These are phyloP conservation scores for Thymus mandschuricus DNA, from an alignment of 257 asterid genomes.

Conservation along the genomic window DNA sequence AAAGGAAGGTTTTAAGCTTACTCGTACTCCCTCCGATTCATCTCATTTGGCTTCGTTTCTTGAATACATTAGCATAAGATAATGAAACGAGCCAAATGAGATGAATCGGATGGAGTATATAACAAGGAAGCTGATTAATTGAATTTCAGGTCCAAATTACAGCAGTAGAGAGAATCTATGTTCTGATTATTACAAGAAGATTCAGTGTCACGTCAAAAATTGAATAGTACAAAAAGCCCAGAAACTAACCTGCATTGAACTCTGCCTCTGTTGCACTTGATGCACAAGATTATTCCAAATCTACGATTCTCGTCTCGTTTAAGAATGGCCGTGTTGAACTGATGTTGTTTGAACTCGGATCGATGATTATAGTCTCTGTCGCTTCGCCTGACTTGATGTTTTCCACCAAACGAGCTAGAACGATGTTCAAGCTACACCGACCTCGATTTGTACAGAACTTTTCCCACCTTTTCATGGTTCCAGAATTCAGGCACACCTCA, in stretches of 20 bases:
- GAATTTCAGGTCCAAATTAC: conserved; percentile 30
- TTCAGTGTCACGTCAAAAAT: conserved; percentile 30
- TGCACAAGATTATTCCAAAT: not conserved
- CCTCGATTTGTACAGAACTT: conserved; percentile 19
- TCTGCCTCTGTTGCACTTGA: conserved; percentile 12
- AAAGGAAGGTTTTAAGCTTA: conserved; percentile 1
- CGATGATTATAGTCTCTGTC: conserved; percentile 7
- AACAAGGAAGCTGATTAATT: conserved; percentile 1
- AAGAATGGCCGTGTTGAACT: conserved; percentile 9
- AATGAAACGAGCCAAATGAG: too few species aligned
- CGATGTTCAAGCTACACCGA: conserved; percentile 16
- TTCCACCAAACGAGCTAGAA: conserved; percentile 35
- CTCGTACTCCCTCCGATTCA: not conserved
- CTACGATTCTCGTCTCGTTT: not conserved
- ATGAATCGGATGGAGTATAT: not conserved
- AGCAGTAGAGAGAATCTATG: conserved; percentile 18
- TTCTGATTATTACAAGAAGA: conserved; percentile 24
- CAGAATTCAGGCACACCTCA: not conserved
- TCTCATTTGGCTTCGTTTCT: too few species aligned
- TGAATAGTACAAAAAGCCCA: conserved; percentile 24
- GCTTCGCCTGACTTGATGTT: conserved; percentile 31
- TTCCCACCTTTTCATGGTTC: conserved; percentile 21
- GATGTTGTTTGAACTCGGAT: conserved; percentile 3
- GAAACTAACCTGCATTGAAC: conserved; percentile 18
- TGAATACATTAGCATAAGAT: too few species aligned